phyloP scores from a whole-genome alignment of 306 rosid genomes.

The Aeschynomene evenia region DNA sequence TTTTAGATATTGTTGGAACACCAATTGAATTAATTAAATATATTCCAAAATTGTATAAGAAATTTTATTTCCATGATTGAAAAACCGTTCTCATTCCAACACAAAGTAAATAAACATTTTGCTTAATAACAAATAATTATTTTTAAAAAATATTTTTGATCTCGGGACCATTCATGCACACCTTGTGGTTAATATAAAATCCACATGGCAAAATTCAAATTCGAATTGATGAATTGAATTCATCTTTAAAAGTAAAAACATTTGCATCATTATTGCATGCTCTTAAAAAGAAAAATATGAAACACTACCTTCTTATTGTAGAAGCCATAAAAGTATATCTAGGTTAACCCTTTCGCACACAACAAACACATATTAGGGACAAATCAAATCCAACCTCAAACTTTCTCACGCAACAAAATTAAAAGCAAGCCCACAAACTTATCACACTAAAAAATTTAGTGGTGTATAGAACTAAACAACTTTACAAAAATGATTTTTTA shows the following conservation, averaged over 20 bases:
- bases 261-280: too few species aligned
- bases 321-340: background rate
- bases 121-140: background rate
- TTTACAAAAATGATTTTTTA: too few species aligned
- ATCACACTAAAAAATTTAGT: too few species aligned
- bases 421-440: too few species aligned
- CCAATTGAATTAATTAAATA: too few species aligned
- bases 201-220: background rate
- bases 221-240: background rate
- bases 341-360: background rate
- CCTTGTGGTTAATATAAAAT: background rate
- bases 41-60: too few species aligned
- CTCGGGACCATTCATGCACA: background rate
- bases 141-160: too few species aligned
- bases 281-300: background rate
- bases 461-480: too few species aligned
- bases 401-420: too few species aligned
- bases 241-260: background rate
- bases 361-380: constrained; percentile 9
- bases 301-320: background rate
- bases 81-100: background rate
- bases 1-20: too few species aligned
- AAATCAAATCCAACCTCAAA: background rate
- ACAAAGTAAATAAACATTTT: background rate
- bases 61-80: too few species aligned